Evolutionary conservation across 306 rosid species (phyloP).

Genomic region (Glycyrrhiza uralensis): DNA sequence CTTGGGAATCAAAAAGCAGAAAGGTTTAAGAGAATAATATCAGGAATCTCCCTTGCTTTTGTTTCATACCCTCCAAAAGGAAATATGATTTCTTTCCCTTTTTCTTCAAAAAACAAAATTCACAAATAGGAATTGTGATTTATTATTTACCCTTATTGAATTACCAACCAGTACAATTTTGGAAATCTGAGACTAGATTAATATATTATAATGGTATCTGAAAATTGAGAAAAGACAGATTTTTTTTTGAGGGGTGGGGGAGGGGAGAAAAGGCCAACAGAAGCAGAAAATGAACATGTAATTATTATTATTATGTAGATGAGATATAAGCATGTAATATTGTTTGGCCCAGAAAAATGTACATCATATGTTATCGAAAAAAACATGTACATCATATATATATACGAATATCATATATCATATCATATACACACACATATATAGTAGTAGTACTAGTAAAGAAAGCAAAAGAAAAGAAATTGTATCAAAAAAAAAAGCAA

Average conservation of each 20-base stretch:
- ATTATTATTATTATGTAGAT: not conserved
- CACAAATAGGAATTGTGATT: too few relatives aligned
- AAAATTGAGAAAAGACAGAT: not conserved
- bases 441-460: too few relatives aligned
- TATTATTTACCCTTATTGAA: too few relatives aligned
- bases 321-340: constrained; percentile 10
- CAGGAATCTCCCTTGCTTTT: constrained; percentile 74
- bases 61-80: constrained; percentile 41
- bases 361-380: constrained; percentile 4
- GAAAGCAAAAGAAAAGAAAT: too few relatives aligned
- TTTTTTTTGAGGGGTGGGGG: not conserved
- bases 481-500: constrained; percentile 8
- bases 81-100: constrained; percentile 16
- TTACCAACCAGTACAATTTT: constrained; percentile 39
- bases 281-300: constrained; percentile 13
- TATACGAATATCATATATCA: too few relatives aligned
- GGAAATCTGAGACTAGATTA: constrained; percentile 5
- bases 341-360: constrained; percentile 10
- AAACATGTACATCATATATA: too few relatives aligned
- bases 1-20: constrained; percentile 65
- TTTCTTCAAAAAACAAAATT: too few relatives aligned
- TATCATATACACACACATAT: too few relatives aligned
- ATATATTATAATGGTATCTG: constrained; percentile 39
- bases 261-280: constrained; percentile 37
- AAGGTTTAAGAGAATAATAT: constrained; percentile 59